Conservation (phyloP, 345 rosid species). For the Syzygium oleosum region DNA sequence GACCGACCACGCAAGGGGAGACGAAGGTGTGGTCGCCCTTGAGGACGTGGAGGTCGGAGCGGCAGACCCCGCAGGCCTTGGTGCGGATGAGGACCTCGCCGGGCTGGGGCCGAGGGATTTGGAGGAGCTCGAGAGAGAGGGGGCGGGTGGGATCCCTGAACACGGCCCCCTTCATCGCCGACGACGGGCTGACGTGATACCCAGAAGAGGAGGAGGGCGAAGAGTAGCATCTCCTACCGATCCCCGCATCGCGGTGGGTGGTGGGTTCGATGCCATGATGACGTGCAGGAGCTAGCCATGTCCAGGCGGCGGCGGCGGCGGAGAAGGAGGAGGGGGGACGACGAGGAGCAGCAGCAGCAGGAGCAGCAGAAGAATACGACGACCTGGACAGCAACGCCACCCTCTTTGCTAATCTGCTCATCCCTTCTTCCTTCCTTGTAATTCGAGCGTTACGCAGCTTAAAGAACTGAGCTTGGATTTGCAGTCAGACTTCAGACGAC, state of each 20-base stretch:
- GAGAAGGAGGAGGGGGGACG: background rate
- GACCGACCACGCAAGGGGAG: conserved; percentile 86
- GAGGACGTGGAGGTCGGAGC: conserved; percentile 95
- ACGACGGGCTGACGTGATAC: conserved; percentile 67
- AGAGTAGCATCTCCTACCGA: background rate
- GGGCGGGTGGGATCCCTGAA: conserved; percentile 69
- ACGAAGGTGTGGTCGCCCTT: conserved; percentile 86
- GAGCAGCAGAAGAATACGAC: background rate
- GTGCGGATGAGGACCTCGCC: conserved; percentile 83
- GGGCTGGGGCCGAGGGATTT: conserved; percentile 74
- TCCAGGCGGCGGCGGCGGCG: background rate
- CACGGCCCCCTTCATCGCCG: conserved; percentile 76
- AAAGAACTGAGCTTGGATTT: background rate
- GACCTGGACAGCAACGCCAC: background rate
- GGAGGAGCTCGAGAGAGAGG: conserved; percentile 76
- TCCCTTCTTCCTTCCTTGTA: background rate
- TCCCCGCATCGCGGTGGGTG: background rate
- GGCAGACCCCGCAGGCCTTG: conserved; percentile 95
- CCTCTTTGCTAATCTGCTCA: background rate
- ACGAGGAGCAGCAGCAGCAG: background rate
- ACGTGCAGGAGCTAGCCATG: background rate
- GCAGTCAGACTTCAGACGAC: background rate
- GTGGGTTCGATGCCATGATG: background rate
- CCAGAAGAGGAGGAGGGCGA: background rate
- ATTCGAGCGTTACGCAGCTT: background rate